These are phyloP conservation scores for Oryza australiensis DNA, from an alignment of 176 grass and related monocot genomes.

Conservation along the genomic window DNA sequence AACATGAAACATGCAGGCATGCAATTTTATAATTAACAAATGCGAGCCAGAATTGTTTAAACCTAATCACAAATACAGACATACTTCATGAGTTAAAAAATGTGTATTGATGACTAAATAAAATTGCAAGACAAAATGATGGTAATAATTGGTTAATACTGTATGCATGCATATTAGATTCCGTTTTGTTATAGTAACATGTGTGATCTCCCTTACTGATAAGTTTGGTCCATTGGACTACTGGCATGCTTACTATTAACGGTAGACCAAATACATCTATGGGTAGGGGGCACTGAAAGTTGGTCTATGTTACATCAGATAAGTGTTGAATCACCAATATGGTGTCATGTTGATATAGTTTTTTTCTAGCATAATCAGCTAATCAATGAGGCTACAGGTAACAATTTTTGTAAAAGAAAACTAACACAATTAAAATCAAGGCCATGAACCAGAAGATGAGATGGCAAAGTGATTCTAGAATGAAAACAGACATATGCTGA, in stretches of 20 bases:
- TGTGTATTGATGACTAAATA: background rate
- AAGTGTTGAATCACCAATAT: background rate
- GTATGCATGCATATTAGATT: background rate
- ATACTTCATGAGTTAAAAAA: background rate
- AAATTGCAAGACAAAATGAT: background rate
- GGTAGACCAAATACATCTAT: background rate
- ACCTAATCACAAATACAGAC: background rate
- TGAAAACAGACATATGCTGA: background rate
- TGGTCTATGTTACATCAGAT: background rate
- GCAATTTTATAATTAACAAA: background rate
- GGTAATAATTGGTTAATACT: background rate
- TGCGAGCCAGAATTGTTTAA: background rate
- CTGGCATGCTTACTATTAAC: background rate
- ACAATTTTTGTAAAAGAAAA: conserved; percentile 1
- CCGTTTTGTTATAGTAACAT: background rate
- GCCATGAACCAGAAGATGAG: background rate
- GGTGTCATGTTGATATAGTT: background rate
- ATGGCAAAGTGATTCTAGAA: background rate
- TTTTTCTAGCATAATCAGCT: conserved; percentile 11
- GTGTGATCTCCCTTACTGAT: background rate
- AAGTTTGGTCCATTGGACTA: conserved; percentile 7
- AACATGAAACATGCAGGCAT: background rate
- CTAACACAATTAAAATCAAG: background rate
- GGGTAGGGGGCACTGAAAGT: background rate
- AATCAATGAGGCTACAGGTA: background rate